Percentiles rank a stretch among this genome's conserved stretches.
Evolutionary conservation across 2,329 filamentous ascomycete species (phyloP).

Genomic region (Allantophomopsis cytisporea): DNA sequence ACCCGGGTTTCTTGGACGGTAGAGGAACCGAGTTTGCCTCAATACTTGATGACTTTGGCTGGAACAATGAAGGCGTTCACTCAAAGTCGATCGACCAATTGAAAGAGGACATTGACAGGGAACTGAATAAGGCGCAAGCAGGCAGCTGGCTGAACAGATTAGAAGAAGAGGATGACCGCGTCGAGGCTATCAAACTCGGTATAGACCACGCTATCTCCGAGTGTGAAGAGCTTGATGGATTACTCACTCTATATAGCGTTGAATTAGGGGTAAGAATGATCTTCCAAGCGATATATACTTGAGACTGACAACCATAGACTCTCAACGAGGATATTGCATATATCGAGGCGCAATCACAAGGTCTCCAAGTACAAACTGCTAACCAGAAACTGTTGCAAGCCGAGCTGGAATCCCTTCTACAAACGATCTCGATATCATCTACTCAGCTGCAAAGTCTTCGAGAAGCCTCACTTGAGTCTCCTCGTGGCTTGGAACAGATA

Average conservation of each 20-base stretch:
- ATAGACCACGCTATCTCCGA: slow-evolving; percentile 86
- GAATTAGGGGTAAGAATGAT: slow-evolving; percentile 64
- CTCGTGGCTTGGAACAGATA: slow-evolving; percentile 60
- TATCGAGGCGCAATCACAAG: slow-evolving; percentile 94
- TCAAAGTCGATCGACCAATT: slow-evolving; percentile 66
- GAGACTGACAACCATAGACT: slow-evolving; percentile 40
- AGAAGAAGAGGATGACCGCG: slow-evolving; percentile 78
- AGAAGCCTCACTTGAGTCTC: slow-evolving; percentile 57
- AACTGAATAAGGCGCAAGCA: slow-evolving; percentile 81
- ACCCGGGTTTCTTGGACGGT: slow-evolving; percentile 62
- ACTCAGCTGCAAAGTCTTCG: slow-evolving; percentile 63
- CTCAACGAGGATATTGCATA: slow-evolving; percentile 92
- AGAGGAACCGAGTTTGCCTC: slow-evolving; percentile 69
- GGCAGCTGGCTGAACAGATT: slow-evolving; percentile 81
- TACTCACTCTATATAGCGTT: slow-evolving; percentile 87
- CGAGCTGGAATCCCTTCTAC: slow-evolving; percentile 77
- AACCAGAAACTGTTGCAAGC: slow-evolving; percentile 87
- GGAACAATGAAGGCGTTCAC: slow-evolving; percentile 67
- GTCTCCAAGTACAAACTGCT: slow-evolving; percentile 89
- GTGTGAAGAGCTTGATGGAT: slow-evolving; percentile 89
- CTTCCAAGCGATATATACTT: slow-evolving; percentile 4
- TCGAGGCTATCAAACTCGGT: slow-evolving; percentile 72
- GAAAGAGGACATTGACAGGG: slow-evolving; percentile 71
- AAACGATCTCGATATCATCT: slow-evolving; percentile 78
- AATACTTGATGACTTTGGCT: slow-evolving; percentile 77